Evolutionary conservation across 306 rosid species (phyloP), one percentile per base, ranked within the genome.

Genomic region (Abrus pulchellus): DNA sequence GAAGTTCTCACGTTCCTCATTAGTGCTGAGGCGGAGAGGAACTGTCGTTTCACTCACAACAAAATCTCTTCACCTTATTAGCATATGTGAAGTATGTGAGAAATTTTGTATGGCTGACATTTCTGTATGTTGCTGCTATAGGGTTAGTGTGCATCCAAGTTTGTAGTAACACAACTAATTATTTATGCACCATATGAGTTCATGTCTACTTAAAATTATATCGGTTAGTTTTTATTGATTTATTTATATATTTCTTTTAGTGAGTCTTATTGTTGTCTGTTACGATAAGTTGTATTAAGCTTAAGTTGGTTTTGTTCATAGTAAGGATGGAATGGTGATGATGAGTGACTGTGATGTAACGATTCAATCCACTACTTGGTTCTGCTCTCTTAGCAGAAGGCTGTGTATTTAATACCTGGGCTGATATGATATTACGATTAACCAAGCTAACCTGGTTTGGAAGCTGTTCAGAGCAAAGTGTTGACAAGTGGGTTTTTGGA

Each of bases 401-500:
- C 6, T 32, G 29, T 48, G 10, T 32, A 49, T 5, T 69, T 34
- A 41, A 69, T 69, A 32, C 27, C 30, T 48, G 44, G 29, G 60
- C 38, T 66, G 28, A n/a, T 3, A 3, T 8, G 49, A 5, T 45
- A 45, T 48, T 13, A 70, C n/a, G 45, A 70, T 29, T 68, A 70
- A 33, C 32, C 4, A n/a, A 10, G 47, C 1, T 69, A 32, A 29
- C 44, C 45, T 32, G 45, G 75, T 49, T 12, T 52, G 32, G 49
- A 64, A 64, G 49, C 38, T 36, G 48, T 69, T 69, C 45, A 9
- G 28, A 48, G 5, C 45, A 30, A 49, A 32, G n/a, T 49, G 60
- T 49, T 45, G 12, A 69, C 70, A 8, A 43, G 36, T 71, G 62
- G 61, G 28, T 36, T 52, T 62, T 50, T 34, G 33, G 44, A 56